Percentiles rank a stretch among this genome's conserved stretches.
phyloP scores from a whole-genome alignment of 1,284 basidiomycete genomes.

The Polyporus tsugae region DNA sequence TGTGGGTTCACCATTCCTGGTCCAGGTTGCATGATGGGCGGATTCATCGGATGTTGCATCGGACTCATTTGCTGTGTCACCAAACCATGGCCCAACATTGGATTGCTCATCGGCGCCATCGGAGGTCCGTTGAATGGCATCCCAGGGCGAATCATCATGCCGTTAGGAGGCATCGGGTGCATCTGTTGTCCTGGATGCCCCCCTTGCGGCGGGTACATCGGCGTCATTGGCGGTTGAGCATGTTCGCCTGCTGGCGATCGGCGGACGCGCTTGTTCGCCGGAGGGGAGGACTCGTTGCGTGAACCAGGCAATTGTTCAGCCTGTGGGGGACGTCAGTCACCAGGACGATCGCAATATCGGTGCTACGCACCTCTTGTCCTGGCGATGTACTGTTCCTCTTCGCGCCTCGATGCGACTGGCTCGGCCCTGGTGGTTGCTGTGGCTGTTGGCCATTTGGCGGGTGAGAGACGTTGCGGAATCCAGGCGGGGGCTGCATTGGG shows the following conservation, averaged over 20 bases:
- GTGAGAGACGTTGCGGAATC: slow-evolving; percentile 36
- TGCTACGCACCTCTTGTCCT: slow-evolving; percentile 64
- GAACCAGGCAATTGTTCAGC: slow-evolving; percentile 56
- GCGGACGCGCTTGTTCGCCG: slow-evolving; percentile 66
- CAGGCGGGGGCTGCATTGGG: slow-evolving; percentile 44
- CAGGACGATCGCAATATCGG: slow-evolving; percentile 5
- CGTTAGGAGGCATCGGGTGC: slow-evolving; percentile 34
- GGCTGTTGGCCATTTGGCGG: slow-evolving; percentile 21
- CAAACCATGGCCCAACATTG: slow-evolving; percentile 36
- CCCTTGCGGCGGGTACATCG: slow-evolving; percentile 33
- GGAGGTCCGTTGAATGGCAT: slow-evolving; percentile 43
- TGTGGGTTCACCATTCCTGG: slow-evolving; percentile 45
- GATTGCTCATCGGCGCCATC: slow-evolving; percentile 29
- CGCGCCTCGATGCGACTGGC: slow-evolving; percentile 46
- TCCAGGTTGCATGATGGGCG: slow-evolving; percentile 38
- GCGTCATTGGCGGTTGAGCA: slow-evolving; percentile 42
- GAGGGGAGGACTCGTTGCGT: slow-evolving; percentile 65
- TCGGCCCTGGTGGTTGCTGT: slow-evolving; percentile 38
- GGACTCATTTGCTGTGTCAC: slow-evolving; percentile 34
- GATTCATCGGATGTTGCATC: slow-evolving; percentile 38
- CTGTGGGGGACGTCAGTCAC: slow-evolving; percentile 40
- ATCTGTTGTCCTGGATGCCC: slow-evolving; percentile 22
- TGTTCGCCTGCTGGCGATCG: slow-evolving; percentile 59
- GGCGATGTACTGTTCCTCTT: slow-evolving; percentile 78
- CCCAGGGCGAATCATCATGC: slow-evolving; percentile 35